Conservation (phyloP, 208 protist genomes). For the Leishmania amazonensis region DNA sequence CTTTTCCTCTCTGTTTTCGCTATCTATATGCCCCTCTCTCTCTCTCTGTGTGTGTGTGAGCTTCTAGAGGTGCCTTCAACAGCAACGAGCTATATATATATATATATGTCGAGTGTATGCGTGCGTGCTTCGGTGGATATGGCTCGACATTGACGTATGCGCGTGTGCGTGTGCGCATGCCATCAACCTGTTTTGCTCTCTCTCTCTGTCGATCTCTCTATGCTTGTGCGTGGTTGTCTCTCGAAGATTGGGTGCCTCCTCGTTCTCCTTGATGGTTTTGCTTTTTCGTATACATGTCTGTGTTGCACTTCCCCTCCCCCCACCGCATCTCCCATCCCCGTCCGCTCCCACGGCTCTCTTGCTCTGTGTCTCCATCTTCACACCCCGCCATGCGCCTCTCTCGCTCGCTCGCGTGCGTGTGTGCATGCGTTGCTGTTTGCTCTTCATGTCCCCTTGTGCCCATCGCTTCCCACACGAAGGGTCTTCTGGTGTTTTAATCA, state of each 20-base stretch:
- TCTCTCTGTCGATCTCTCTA: neutral
- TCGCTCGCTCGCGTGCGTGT: neutral
- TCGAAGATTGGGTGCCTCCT: slow-evolving; percentile 6
- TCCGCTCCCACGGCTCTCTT: neutral
- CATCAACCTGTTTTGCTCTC: too few relatives aligned
- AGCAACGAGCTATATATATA: neutral
- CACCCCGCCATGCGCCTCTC: neutral
- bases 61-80: neutral
- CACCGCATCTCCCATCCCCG: neutral
- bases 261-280: slow-evolving; percentile 1
- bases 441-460: neutral
- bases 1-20: neutral
- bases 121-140: neutral
- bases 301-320: neutral
- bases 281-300: slow-evolving; percentile 9
- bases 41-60: neutral
- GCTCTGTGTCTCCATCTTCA: neutral
- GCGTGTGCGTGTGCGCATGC: neutral
- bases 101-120: neutral
- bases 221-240: slow-evolving; percentile 2
- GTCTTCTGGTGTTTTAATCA: neutral
- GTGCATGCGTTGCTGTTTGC: neutral
- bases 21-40: neutral
- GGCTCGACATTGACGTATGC: neutral
- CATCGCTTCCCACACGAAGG: neutral